phyloP scores from a whole-genome alignment of 2,329 filamentous ascomycete species.

The Aspergillus hortae region DNA sequence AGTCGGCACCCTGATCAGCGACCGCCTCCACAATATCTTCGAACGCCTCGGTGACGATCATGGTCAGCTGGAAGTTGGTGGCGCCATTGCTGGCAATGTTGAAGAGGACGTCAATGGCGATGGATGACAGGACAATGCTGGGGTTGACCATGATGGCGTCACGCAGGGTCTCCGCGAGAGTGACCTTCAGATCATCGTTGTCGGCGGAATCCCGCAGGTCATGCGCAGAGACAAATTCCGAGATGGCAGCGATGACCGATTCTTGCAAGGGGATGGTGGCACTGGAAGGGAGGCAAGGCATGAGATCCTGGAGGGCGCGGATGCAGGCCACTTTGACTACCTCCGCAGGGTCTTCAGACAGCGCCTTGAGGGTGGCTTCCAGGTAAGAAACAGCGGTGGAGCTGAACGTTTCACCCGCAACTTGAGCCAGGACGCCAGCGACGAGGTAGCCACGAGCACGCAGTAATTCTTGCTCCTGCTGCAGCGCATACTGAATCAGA shows the following conservation, averaged over 20 bases:
- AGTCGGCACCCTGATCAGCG: conserved; percentile 59
- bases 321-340: conserved; percentile 91
- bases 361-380: conserved; percentile 67
- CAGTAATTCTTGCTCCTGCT: conserved; percentile 68
- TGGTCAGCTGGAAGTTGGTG: conserved; percentile 83
- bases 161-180: conserved; percentile 79
- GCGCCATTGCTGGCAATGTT: conserved; percentile 83
- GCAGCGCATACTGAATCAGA: conserved; percentile 74
- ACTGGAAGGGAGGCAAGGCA: conserved; percentile 51
- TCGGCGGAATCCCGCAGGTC: conserved; percentile 81
- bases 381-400: conserved; percentile 36
- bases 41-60: conserved; percentile 84
- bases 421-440: conserved; percentile 72
- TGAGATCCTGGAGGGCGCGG: conserved; percentile 72
- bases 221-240: conserved; percentile 72
- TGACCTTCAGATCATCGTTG: conserved; percentile 87
- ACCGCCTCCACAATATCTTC: conserved; percentile 77
- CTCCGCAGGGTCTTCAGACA: conserved; percentile 73
- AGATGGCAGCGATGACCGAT: conserved; percentile 58
- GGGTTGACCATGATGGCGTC: conserved; percentile 79
- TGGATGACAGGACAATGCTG: conserved; percentile 66
- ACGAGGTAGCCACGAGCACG: conserved; percentile 84
- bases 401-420: conserved; percentile 55
- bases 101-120: conserved; percentile 77
- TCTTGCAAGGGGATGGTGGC: conserved; percentile 58